These are phyloP conservation scores for Pyrenopolyporus hunteri DNA, from an alignment of 495 filamentous ascomycete genomes.

Conservation along the genomic window DNA sequence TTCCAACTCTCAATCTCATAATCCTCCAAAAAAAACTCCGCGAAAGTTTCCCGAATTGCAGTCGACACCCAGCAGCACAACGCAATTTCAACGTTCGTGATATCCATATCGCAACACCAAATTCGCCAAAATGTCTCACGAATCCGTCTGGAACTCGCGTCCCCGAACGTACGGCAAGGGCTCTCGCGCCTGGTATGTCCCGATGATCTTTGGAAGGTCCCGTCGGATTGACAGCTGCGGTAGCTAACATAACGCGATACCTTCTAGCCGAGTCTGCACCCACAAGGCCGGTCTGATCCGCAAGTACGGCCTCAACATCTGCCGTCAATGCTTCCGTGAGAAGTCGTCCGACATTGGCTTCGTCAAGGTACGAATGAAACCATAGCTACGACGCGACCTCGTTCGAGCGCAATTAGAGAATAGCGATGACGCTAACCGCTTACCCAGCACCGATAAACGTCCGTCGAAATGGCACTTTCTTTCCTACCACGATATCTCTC, in stretches of 20 bases:
- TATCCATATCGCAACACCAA: slow-evolving; percentile 24
- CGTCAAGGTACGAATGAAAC: slow-evolving; percentile 75
- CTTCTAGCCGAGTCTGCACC: slow-evolving; percentile 89
- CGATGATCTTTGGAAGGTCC: neutral
- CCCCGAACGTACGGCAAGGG: slow-evolving; percentile 97
- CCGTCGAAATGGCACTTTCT: slow-evolving; percentile 34
- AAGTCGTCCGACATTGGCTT: slow-evolving; percentile 96
- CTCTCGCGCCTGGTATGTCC: slow-evolving; percentile 79
- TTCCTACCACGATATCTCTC: slow-evolving; percentile 38
- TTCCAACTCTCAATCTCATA: slow-evolving; percentile 27
- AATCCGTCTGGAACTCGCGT: slow-evolving; percentile 98
- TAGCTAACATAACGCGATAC: slow-evolving; percentile 22
- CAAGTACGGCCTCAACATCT: slow-evolving; percentile 99
- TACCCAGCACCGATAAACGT: slow-evolving; percentile 61
- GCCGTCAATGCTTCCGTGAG: slow-evolving; percentile 99
- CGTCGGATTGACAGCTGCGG: slow-evolving; percentile 6
- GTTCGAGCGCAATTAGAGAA: no score
- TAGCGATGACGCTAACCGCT: slow-evolving; percentile 22
- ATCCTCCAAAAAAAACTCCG: slow-evolving; percentile 28
- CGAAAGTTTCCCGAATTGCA: slow-evolving; percentile 22
- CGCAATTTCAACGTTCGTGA: slow-evolving; percentile 26
- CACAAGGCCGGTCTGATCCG: slow-evolving; percentile 95
- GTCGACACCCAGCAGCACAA: slow-evolving; percentile 21
- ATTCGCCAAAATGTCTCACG: slow-evolving; percentile 87
- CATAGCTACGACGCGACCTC: neutral